These are phyloP conservation scores for Helicocarpus griseus DNA, from an alignment of 2,329 filamentous ascomycete species.

Conservation along the genomic window DNA sequence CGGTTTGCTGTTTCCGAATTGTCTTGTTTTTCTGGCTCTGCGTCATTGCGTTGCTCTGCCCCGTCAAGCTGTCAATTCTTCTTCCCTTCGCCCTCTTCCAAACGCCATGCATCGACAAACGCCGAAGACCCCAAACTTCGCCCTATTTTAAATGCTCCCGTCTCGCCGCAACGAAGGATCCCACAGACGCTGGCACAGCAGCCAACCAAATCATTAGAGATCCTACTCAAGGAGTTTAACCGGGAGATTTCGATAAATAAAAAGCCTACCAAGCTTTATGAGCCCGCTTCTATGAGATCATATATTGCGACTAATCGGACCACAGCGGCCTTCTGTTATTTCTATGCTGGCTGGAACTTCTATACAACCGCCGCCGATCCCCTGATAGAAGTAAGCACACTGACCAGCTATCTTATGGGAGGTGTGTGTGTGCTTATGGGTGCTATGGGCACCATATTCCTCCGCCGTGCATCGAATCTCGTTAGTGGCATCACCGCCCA, in stretches of 20 bases:
- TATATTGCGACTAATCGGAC: slow-evolving; percentile 53
- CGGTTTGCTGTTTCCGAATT: background rate
- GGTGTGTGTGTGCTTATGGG: slow-evolving; percentile 52
- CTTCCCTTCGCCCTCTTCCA: slow-evolving; percentile 1
- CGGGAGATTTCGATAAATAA: slow-evolving; percentile 43
- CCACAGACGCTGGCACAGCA: no score
- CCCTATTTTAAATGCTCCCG: no score
- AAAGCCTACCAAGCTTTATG: slow-evolving; percentile 53
- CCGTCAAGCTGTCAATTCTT: background rate
- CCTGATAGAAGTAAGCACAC: slow-evolving; percentile 44
- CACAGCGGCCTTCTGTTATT: slow-evolving; percentile 45
- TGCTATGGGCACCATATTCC: slow-evolving; percentile 50
- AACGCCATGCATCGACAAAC: background rate
- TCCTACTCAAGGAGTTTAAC: slow-evolving; percentile 10
- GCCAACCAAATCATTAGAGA: background rate
- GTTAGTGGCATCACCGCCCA: slow-evolving; percentile 51
- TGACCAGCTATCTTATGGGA: slow-evolving; percentile 49
- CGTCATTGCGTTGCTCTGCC: background rate
- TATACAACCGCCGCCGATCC: slow-evolving; percentile 41
- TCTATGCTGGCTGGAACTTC: slow-evolving; percentile 43
- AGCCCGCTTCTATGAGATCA: slow-evolving; percentile 53
- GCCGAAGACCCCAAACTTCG: background rate
- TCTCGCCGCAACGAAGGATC: background rate
- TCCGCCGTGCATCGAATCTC: slow-evolving; percentile 48
- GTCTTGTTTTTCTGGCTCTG: background rate